Evolutionary conservation across 345 rosid species (phyloP).

Genomic region (Dipteronia dyeriana): DNA sequence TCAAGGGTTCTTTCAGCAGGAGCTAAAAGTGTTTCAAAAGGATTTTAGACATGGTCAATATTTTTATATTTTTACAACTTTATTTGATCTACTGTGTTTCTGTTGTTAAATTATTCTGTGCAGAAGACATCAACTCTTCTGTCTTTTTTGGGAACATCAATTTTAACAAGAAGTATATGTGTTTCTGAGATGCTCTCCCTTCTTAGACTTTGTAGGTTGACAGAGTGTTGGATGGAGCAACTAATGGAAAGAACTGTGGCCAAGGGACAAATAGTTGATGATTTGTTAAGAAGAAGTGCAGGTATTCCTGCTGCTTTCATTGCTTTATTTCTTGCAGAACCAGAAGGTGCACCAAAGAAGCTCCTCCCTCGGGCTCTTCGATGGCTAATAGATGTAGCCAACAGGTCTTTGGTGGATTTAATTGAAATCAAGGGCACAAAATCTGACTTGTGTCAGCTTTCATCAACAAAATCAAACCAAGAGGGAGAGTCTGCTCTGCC

Average conservation of each 20-base stretch:
- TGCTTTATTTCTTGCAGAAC: conserved; percentile 93
- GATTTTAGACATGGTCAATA: background rate
- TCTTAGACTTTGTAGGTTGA: conserved; percentile 80
- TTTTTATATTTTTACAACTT: background rate
- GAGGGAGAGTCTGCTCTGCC: conserved; percentile 25
- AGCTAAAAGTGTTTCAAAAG: conserved; percentile 2
- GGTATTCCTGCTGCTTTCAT: conserved; percentile 97
- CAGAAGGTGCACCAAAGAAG: conserved; percentile 93
- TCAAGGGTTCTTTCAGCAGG: background rate
- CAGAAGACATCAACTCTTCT: background rate
- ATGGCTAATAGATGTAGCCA: conserved; percentile 85
- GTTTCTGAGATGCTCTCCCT: conserved; percentile 20
- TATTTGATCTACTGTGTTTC: background rate
- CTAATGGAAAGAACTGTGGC: conserved; percentile 90
- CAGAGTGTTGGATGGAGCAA: conserved; percentile 93
- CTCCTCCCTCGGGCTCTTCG: conserved; percentile 81
- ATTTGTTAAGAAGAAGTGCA: conserved; percentile 95
- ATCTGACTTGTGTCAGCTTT: conserved; percentile 26
- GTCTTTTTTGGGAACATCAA: background rate
- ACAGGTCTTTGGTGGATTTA: conserved; percentile 46
- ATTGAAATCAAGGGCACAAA: conserved; percentile 29
- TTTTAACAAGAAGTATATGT: background rate
- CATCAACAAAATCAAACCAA: conserved; percentile 30
- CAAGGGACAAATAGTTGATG: conserved; percentile 89
- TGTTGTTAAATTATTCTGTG: conserved; percentile 2